A percentile compares a stretch with the other conserved stretches of the same genome.
phyloP scores from a whole-genome alignment of 164 flowering plant genomes.

The Liquidambar formosana region DNA sequence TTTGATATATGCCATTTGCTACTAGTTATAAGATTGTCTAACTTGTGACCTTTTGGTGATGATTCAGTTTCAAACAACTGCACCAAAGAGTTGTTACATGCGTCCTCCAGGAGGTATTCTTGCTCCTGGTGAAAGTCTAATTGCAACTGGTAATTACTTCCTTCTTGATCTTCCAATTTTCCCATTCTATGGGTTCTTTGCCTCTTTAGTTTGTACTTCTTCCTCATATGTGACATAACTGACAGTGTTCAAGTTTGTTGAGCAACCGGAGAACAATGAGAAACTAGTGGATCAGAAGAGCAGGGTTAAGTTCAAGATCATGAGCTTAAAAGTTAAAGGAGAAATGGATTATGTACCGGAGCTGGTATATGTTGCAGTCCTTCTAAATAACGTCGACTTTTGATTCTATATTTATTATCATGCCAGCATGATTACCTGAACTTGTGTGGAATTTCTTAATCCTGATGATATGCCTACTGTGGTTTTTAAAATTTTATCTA shows the following conservation, averaged over 20 bases:
- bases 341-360: slow-evolving; percentile 66
- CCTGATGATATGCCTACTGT: too few species aligned
- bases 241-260: slow-evolving; percentile 78
- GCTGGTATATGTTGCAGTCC: slow-evolving; percentile 35
- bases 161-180: not conserved
- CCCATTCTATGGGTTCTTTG: not conserved
- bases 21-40: not conserved
- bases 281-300: slow-evolving; percentile 57
- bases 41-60: not conserved
- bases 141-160: slow-evolving; percentile 42
- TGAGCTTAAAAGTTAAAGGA: slow-evolving; percentile 73
- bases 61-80: slow-evolving; percentile 64
- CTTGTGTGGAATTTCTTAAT: not conserved
- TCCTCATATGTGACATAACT: slow-evolving; percentile 1
- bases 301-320: slow-evolving; percentile 72
- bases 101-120: slow-evolving; percentile 58
- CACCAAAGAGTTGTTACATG: slow-evolving; percentile 57
- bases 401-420: not conserved
- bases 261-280: slow-evolving; percentile 71
- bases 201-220: not conserved
- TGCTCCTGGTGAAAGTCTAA: slow-evolving; percentile 46
- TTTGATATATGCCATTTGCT: not conserved
- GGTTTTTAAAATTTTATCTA: too few species aligned
- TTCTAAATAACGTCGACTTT: not conserved
- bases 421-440: not conserved